These are phyloP conservation scores for Aspergillus felis DNA, from an alignment of 2,329 filamentous ascomycete species.

Conservation along the genomic window DNA sequence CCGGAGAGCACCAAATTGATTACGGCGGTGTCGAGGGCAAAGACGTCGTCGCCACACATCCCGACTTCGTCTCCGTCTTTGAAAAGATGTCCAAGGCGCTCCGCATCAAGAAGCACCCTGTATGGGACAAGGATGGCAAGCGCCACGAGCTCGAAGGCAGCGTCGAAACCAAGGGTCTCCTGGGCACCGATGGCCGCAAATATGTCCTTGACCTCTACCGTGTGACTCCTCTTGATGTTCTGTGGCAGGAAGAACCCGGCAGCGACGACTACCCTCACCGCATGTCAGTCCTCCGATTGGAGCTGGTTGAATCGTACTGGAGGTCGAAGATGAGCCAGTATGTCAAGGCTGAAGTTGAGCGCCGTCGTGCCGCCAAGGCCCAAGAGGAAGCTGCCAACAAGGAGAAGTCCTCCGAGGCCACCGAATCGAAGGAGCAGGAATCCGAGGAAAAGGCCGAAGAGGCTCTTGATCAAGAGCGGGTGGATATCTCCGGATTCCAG, in stretches of 20 bases:
- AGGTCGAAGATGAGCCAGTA: conserved; percentile 85
- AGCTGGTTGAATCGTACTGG: conserved; percentile 83
- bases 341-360: conserved; percentile 72
- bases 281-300: conserved; percentile 89
- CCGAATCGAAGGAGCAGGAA: conserved; percentile 39
- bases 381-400: conserved; percentile 35
- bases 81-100: conserved; percentile 86
- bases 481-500: conserved; percentile 82
- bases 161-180: conserved; percentile 95
- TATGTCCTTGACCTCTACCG: conserved; percentile 97
- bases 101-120: conserved; percentile 87
- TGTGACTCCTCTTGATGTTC: conserved; percentile 84
- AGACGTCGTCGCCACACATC: conserved; percentile 86
- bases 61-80: conserved; percentile 79
- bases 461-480: conserved; percentile 56
- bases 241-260: conserved; percentile 77
- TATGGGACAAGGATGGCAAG: conserved; percentile 95
- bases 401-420: conserved; percentile 33
- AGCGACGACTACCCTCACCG: conserved; percentile 76
- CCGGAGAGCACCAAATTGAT: conserved; percentile 97
- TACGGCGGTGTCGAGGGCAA: conserved; percentile 98
- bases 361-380: conserved; percentile 49
- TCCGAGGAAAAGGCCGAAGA: conserved; percentile 41
- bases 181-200: conserved; percentile 93
- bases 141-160: conserved; percentile 89